A percentile compares a stretch with the other conserved stretches of the same genome.
phyloP scores from a whole-genome alignment of 1,284 basidiomycete genomes.

The Sporisorium scitamineum region DNA sequence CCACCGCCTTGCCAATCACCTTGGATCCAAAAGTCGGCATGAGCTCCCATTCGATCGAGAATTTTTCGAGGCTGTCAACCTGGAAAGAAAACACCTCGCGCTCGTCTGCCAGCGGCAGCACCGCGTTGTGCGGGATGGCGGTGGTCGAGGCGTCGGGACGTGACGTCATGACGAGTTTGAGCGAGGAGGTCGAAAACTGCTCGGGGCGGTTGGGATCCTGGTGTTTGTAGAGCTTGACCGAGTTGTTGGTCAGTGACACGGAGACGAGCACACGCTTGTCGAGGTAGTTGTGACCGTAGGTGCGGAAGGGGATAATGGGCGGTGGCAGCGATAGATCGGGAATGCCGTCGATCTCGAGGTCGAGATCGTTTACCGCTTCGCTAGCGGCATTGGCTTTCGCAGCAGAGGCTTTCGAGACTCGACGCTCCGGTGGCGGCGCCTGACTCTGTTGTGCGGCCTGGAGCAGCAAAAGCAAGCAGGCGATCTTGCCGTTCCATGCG shows the following conservation, averaged over 20 bases:
- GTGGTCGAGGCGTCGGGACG: slow-evolving; percentile 80
- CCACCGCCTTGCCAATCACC: slow-evolving; percentile 92
- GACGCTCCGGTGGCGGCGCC: slow-evolving; percentile 3
- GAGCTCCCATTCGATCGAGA: slow-evolving; percentile 91
- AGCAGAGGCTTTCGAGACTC: slow-evolving; percentile 17
- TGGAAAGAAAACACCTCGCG: slow-evolving; percentile 91
- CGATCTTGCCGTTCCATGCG: slow-evolving; percentile 94
- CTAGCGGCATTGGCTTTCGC: slow-evolving; percentile 21
- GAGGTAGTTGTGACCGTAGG: slow-evolving; percentile 72
- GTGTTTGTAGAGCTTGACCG: slow-evolving; percentile 65
- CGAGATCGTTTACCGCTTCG: slow-evolving; percentile 48
- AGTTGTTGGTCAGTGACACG: slow-evolving; percentile 73
- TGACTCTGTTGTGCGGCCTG: slow-evolving; percentile 53
- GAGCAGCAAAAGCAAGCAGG: slow-evolving; percentile 72
- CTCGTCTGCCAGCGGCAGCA: slow-evolving; percentile 81
- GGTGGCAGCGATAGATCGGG: slow-evolving; percentile 94
- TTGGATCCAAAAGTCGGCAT: slow-evolving; percentile 99
- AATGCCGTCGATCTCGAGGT: slow-evolving; percentile 80
- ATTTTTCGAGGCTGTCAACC: slow-evolving; percentile 78
- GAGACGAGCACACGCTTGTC: slow-evolving; percentile 89
- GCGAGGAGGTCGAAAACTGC: slow-evolving; percentile 74
- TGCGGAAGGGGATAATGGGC: slow-evolving; percentile 88
- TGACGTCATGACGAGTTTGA: slow-evolving; percentile 92
- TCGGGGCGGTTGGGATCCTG: slow-evolving; percentile 64
- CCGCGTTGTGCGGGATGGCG: slow-evolving; percentile 74